Conservation (phyloP, 805 yeast species). For the Yarrowia porcina region DNA sequence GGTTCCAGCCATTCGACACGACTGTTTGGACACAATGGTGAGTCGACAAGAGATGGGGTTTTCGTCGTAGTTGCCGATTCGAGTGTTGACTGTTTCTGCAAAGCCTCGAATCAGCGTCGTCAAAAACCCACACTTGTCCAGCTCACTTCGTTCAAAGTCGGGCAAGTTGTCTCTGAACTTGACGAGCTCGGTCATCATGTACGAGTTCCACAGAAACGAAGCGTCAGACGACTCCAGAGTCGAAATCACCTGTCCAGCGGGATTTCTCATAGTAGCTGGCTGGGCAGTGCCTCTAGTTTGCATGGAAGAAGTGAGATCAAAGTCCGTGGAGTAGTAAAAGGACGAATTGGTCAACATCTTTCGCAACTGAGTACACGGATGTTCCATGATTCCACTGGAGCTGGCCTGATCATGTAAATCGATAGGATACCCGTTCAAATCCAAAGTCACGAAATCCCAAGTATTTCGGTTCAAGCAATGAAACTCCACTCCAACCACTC, state of each 20-base stretch:
- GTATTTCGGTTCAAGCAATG: conserved; percentile 63
- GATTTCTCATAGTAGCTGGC: background rate
- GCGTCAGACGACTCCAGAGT: conserved; percentile 55
- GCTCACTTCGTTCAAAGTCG: conserved; percentile 50
- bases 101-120: conserved; percentile 95
- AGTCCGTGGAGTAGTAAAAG: conserved; percentile 87
- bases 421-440: conserved; percentile 63
- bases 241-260: conserved; percentile 20
- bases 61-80: conserved; percentile 34
- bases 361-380: conserved; percentile 79
- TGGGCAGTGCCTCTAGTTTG: conserved; percentile 44
- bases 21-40: conserved; percentile 85
- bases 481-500: conserved; percentile 83
- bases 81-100: conserved; percentile 65
- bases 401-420: conserved; percentile 39
- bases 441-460: conserved; percentile 79
- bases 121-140: conserved; percentile 76
- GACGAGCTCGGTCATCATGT: conserved; percentile 79
- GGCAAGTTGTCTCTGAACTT: conserved; percentile 71
- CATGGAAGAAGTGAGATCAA: conserved; percentile 83
- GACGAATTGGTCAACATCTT: conserved; percentile 83
- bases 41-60: conserved; percentile 45
- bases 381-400: conserved; percentile 43
- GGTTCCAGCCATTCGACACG: conserved; percentile 98
- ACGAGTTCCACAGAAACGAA: conserved; percentile 96